phyloP scores from a whole-genome alignment of 352 stramenopile species.

The Pythium diclinum region DNA sequence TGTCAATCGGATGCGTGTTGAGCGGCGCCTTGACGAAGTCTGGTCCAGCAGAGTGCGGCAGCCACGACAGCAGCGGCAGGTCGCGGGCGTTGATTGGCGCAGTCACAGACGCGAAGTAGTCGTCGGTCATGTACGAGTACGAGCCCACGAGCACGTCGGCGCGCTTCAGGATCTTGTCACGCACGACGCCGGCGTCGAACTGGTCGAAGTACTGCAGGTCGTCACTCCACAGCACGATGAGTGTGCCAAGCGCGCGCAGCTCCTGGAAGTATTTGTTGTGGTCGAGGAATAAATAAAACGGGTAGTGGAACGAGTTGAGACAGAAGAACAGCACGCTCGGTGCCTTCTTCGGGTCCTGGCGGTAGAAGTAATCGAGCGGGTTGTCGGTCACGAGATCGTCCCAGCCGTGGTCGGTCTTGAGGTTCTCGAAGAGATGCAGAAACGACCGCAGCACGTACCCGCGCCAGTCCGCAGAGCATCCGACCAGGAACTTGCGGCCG shows the following conservation, averaged over 20 bases:
- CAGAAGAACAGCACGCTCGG: constrained; percentile 76
- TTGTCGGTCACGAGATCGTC: constrained; percentile 54
- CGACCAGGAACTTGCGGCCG: constrained; percentile 65
- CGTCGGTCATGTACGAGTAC: constrained; percentile 77
- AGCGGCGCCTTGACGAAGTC: constrained; percentile 64
- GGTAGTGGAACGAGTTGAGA: constrained; percentile 68
- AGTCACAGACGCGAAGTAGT: constrained; percentile 68
- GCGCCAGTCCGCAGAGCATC: constrained; percentile 58
- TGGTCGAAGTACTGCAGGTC: constrained; percentile 81
- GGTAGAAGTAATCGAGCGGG: constrained; percentile 60
- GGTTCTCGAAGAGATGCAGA: constrained; percentile 60
- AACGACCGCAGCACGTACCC: constrained; percentile 67
- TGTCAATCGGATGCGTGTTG: constrained; percentile 71
- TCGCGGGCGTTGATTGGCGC: constrained; percentile 46
- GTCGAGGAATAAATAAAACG: constrained; percentile 59
- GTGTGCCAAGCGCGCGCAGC: constrained; percentile 55
- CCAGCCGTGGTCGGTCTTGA: constrained; percentile 65
- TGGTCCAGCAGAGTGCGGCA: constrained; percentile 57
- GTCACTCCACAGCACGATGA: constrained; percentile 77
- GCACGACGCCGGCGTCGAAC: constrained; percentile 55
- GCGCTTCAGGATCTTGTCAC: constrained; percentile 60
- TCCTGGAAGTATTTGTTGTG: constrained; percentile 69
- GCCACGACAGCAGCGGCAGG: constrained; percentile 60
- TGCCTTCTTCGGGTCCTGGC: constrained; percentile 53
- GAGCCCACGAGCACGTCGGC: constrained; percentile 66